Conservation (phyloP, 1,284 basidiomycete species). For the Malassezia cuniculi region DNA sequence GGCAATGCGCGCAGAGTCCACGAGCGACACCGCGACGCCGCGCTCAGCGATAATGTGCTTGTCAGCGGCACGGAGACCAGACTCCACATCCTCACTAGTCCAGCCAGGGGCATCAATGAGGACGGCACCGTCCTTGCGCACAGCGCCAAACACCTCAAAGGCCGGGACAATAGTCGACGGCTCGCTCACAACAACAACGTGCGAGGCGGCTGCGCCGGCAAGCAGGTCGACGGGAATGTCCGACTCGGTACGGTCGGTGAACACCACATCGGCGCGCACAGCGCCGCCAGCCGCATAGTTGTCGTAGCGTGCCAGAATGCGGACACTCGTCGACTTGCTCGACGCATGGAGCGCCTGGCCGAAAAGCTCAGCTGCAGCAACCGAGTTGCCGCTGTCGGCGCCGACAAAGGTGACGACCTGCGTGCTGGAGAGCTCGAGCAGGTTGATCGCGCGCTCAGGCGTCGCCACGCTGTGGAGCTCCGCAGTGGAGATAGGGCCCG, state of each 20-base stretch:
- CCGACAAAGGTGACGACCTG: constrained; percentile 38
- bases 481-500: no score
- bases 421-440: constrained; percentile 24
- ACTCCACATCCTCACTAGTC: constrained; percentile 34
- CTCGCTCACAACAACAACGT: constrained; percentile 33
- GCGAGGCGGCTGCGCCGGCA: constrained; percentile 23
- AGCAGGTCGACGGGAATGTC: constrained; percentile 32
- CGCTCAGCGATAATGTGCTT: constrained; percentile 31
- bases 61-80: constrained; percentile 35
- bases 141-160: constrained; percentile 30
- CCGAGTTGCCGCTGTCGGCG: constrained; percentile 30
- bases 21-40: constrained; percentile 26
- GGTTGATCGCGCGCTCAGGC: constrained; percentile 18
- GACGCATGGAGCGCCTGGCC: constrained; percentile 30
- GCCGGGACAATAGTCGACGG: constrained; percentile 30
- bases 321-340: constrained; percentile 20
- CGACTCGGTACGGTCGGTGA: constrained; percentile 20
- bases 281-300: constrained; percentile 37
- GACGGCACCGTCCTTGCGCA: constrained; percentile 33
- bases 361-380: constrained; percentile 24
- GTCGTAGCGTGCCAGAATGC: constrained; percentile 39
- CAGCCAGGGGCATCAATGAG: constrained; percentile 36
- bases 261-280: constrained; percentile 34
- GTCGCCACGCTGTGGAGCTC: constrained; percentile 21
- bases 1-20: constrained; percentile 32